These are phyloP conservation scores for Epichloe uncinata DNA, from an alignment of 2,329 filamentous ascomycete species.

Conservation along the genomic window DNA sequence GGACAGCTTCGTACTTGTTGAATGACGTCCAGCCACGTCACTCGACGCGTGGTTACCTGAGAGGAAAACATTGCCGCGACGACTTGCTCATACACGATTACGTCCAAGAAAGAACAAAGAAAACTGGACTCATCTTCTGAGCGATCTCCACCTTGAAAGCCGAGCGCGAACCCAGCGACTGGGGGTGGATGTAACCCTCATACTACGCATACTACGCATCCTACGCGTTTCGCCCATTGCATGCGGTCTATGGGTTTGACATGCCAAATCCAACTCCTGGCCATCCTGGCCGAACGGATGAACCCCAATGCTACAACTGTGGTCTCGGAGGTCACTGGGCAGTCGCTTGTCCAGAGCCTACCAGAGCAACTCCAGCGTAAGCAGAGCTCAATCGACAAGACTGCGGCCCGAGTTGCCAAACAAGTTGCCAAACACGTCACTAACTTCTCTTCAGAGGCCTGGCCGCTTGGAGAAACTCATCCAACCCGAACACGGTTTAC, in stretches of 20 bases:
- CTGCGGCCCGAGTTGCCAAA: neutral
- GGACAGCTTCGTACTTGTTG: neutral
- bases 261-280: constrained; percentile 19
- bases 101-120: neutral
- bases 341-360: constrained; percentile 38
- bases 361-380: constrained; percentile 36
- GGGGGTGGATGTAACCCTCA: neutral
- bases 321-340: constrained; percentile 37
- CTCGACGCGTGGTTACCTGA: neutral
- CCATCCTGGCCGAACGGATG: constrained; percentile 18
- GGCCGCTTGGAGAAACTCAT: constrained; percentile 22
- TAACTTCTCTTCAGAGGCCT: constrained; percentile 18
- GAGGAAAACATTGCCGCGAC: neutral
- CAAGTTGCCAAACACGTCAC: neutral
- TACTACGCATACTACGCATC: neutral
- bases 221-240: neutral
- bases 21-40: neutral
- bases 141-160: neutral
- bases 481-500: constrained; percentile 14
- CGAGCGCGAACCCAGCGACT: neutral
- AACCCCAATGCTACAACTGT: constrained; percentile 40
- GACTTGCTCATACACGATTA: neutral
- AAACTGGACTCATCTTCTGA: neutral
- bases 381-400: constrained; percentile 13
- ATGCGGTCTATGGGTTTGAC: constrained; percentile 3